Evolutionary conservation across 2,329 filamentous ascomycete genomes (phyloP).

Genomic region (Pyricularia grisea): DNA sequence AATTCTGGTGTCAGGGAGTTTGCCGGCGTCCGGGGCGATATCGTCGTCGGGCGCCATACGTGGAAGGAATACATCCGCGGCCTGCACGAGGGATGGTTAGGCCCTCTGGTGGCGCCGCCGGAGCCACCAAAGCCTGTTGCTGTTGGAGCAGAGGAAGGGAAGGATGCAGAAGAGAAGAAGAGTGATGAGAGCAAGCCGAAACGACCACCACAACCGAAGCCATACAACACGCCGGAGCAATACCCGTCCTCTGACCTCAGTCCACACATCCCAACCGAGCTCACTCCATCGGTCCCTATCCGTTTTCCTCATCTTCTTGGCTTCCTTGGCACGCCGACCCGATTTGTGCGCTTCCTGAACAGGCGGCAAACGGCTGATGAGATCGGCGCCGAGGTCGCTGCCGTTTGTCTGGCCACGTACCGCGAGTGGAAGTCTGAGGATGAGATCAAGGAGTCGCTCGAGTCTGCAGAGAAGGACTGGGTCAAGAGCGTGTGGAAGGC

Average conservation of each 20-base stretch:
- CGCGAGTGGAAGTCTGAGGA: conserved; percentile 37
- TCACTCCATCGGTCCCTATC: conserved; percentile 65
- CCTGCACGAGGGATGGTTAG: conserved; percentile 92
- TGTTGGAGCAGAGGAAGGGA: conserved; percentile 17
- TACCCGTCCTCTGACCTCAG: conserved; percentile 62
- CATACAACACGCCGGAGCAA: conserved; percentile 65
- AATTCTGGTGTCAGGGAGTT: conserved; percentile 61
- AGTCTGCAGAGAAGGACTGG: conserved; percentile 72
- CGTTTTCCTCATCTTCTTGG: conserved; percentile 84
- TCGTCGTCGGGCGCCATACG: conserved; percentile 81
- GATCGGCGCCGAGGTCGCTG: conserved; percentile 79
- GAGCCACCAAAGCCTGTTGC: conserved; percentile 18
- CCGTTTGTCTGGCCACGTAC: conserved; percentile 60
- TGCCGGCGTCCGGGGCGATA: conserved; percentile 67
- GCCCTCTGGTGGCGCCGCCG: conserved; percentile 60
- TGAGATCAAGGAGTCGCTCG: conserved; percentile 58
- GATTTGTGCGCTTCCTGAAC: conserved; percentile 81
- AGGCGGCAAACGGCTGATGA: conserved; percentile 76
- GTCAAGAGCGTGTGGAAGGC: conserved; percentile 64
- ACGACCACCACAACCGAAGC: conserved; percentile 52
- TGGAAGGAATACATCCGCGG: conserved; percentile 98
- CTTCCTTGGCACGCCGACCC: conserved; percentile 80
- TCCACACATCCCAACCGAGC: conserved; percentile 53
- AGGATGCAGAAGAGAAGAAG: conserved; percentile 29
- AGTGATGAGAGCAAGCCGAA: conserved; percentile 45